These are phyloP conservation scores for Xylariaceae sp. DNA, from an alignment of 2,329 filamentous ascomycete species.

Conservation along the genomic window DNA sequence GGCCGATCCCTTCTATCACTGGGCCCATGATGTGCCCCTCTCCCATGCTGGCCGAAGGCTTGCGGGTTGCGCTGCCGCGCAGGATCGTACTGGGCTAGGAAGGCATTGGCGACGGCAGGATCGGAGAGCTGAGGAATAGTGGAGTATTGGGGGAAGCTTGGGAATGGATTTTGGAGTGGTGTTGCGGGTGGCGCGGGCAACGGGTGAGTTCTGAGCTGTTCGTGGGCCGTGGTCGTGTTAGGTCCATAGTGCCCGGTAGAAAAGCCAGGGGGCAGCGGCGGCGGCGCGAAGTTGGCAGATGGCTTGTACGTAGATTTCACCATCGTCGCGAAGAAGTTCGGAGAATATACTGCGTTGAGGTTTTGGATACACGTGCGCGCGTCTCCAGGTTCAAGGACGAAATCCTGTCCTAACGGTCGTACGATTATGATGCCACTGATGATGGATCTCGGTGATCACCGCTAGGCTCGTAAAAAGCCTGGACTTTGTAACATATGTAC, in stretches of 20 bases:
- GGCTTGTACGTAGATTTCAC: slow-evolving; percentile 73
- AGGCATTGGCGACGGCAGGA: slow-evolving; percentile 56
- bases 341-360: background rate
- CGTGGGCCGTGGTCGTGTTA: slow-evolving; percentile 77
- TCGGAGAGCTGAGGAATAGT: slow-evolving; percentile 46
- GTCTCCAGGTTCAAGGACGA: background rate
- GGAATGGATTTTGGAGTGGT: slow-evolving; percentile 29
- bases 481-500: too few species aligned
- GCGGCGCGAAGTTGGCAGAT: slow-evolving; percentile 45
- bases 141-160: slow-evolving; percentile 42
- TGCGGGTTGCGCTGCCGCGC: slow-evolving; percentile 38
- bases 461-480: too few species aligned
- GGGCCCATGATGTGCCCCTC: slow-evolving; percentile 44
- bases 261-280: slow-evolving; percentile 67
- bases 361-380: background rate
- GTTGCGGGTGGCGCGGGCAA: slow-evolving; percentile 14
- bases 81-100: slow-evolving; percentile 51
- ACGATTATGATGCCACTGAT: too few species aligned
- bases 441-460: too few species aligned
- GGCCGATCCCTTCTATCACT: slow-evolving; percentile 56
- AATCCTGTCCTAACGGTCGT: too few species aligned
- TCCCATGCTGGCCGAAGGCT: slow-evolving; percentile 34
- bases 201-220: slow-evolving; percentile 53
- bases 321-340: slow-evolving; percentile 43
- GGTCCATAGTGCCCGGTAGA: slow-evolving; percentile 62